Evolutionary conservation across 73 alveolate species (phyloP).

Genomic region (Paraurostyla sp.): DNA sequence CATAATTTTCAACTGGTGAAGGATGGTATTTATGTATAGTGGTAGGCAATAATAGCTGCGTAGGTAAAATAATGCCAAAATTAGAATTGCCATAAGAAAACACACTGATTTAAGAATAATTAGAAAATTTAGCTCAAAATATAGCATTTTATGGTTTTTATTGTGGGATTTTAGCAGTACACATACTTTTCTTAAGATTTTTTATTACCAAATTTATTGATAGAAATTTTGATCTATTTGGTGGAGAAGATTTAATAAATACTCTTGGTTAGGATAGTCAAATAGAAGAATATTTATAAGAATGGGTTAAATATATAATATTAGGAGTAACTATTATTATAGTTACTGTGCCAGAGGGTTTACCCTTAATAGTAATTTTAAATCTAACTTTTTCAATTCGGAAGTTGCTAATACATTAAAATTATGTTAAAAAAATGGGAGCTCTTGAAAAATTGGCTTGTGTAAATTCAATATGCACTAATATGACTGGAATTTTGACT

Average conservation of each 20-base stretch:
- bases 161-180: conserved; percentile 87
- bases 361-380: conserved; percentile 82
- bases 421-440: conserved; percentile 78
- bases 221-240: background rate
- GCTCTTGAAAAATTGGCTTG: conserved; percentile 95
- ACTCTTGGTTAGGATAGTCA: background rate
- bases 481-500: conserved; percentile 85
- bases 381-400: conserved; percentile 79
- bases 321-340: conserved; percentile 81
- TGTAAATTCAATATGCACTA: conserved; percentile 79
- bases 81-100: conserved; percentile 65
- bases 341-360: conserved; percentile 89
- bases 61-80: conserved; percentile 66
- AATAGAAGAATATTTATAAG: conserved; percentile 22
- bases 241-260: conserved; percentile 1
- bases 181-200: conserved; percentile 79
- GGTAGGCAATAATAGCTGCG: conserved; percentile 85
- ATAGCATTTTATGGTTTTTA: conserved; percentile 93
- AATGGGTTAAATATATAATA: conserved; percentile 72
- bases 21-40: conserved; percentile 82
- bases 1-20: conserved; percentile 80
- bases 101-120: conserved; percentile 94
- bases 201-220: conserved; percentile 41
- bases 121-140: conserved; percentile 93
- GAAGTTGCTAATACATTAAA: conserved; percentile 79